Evolutionary conservation across 2,329 filamentous ascomycete species (phyloP).

Genomic region (Paraconiothyrium brasiliense): DNA sequence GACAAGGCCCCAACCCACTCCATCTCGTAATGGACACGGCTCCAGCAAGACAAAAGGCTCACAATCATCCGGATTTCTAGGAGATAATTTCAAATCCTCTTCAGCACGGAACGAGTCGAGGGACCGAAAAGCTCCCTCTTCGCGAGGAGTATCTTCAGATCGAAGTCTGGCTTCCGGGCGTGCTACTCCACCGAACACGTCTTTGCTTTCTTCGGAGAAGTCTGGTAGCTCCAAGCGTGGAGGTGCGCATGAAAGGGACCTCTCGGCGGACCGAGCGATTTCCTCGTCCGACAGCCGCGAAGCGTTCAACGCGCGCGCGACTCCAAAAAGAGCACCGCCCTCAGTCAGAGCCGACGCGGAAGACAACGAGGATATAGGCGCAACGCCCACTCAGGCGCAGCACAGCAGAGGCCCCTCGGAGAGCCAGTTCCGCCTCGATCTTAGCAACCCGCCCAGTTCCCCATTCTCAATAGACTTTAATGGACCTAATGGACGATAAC

Average conservation of each 20-base stretch:
- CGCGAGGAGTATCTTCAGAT: constrained; percentile 43
- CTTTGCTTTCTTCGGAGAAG: constrained; percentile 34
- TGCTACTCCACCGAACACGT: constrained; percentile 41
- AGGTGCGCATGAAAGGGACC: constrained; percentile 35
- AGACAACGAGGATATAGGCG: constrained; percentile 42
- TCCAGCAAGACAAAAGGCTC: constrained; percentile 39
- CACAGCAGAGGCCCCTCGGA: constrained; percentile 44
- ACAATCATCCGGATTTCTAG: constrained; percentile 35
- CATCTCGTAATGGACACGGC: constrained; percentile 39
- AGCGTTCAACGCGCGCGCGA: constrained; percentile 30
- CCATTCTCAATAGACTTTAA: constrained; percentile 50
- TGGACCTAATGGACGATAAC: constrained; percentile 29
- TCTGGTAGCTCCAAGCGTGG: constrained; percentile 33
- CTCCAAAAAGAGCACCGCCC: constrained; percentile 36
- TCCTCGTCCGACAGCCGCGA: constrained; percentile 45
- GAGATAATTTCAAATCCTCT: constrained; percentile 36
- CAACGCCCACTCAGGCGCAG: constrained; percentile 46
- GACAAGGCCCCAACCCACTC: constrained; percentile 25
- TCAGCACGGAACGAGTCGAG: constrained; percentile 42
- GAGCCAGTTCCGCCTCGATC: constrained; percentile 45
- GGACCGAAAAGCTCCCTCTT: constrained; percentile 41
- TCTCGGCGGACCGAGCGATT: constrained; percentile 39
- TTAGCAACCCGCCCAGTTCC: constrained; percentile 48
- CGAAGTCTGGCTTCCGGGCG: constrained; percentile 39
- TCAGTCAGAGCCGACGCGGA: constrained; percentile 34